Evolutionary conservation across 2,329 filamentous ascomycete genomes (phyloP).

Genomic region (Scedosporium apiospermum): DNA sequence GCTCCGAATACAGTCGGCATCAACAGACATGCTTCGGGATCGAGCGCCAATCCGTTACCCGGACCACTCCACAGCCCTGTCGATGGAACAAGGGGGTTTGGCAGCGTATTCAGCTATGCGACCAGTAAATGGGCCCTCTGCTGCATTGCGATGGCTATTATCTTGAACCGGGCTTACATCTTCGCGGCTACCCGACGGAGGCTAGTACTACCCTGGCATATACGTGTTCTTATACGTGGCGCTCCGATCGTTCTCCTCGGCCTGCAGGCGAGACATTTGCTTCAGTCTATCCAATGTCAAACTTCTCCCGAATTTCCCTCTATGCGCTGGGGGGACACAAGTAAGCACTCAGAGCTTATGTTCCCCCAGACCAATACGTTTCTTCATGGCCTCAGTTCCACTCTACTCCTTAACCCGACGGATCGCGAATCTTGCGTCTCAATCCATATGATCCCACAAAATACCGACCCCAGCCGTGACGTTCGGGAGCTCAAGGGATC

Average conservation of each 20-base stretch:
- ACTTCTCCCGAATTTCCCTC: conserved; percentile 64
- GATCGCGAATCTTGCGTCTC: conserved; percentile 68
- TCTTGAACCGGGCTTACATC: conserved; percentile 86
- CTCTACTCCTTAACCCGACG: conserved; percentile 61
- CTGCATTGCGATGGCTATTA: conserved; percentile 75
- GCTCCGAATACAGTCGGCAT: conserved; percentile 26
- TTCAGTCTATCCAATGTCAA: conserved; percentile 88
- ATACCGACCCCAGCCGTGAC: conserved; percentile 35
- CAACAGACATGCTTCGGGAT: background rate
- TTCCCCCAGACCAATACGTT: conserved; percentile 61
- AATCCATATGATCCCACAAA: conserved; percentile 51
- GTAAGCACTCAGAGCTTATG: conserved; percentile 56
- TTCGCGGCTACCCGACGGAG: conserved; percentile 82
- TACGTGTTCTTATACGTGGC: conserved; percentile 60
- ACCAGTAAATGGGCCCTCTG: conserved; percentile 88
- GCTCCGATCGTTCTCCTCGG: conserved; percentile 62
- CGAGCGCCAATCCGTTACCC: background rate
- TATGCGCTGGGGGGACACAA: conserved; percentile 59
- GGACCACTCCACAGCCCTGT: background rate
- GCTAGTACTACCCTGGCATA: conserved; percentile 64
- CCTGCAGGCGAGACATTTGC: conserved; percentile 57
- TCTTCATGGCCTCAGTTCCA: conserved; percentile 63
- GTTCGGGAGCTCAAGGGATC: conserved; percentile 63
- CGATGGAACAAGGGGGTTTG: conserved; percentile 59
- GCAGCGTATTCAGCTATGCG: conserved; percentile 81